Conservation (phyloP, 805 yeast species). For the Candida succiphila region DNA sequence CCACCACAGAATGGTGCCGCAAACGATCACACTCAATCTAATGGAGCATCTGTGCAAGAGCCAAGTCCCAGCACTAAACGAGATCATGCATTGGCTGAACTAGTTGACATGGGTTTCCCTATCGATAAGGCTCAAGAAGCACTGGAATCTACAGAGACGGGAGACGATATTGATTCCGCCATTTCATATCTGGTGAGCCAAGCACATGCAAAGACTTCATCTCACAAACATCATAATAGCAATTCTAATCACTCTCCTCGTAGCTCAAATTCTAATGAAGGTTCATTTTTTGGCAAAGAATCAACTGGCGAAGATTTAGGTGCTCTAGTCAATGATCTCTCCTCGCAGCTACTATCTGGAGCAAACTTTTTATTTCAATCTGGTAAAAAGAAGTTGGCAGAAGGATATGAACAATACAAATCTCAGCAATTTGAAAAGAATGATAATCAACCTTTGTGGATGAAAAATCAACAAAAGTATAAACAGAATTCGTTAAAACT, state of each 20-base stretch:
- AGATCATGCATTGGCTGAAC: conserved; percentile 52
- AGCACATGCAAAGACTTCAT: conserved; percentile 32
- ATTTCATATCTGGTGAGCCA: conserved; percentile 55
- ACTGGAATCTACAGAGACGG: conserved; percentile 36
- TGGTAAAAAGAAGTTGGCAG: conserved; percentile 50
- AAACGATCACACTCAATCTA: not conserved
- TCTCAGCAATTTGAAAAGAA: conserved; percentile 19
- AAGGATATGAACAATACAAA: conserved; percentile 52
- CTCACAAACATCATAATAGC: not conserved
- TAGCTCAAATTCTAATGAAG: not conserved
- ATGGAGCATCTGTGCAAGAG: not conserved
- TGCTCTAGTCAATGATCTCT: conserved; percentile 38
- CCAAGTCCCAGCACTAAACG: no score
- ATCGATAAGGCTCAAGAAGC: conserved; percentile 52
- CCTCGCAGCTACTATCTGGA: conserved; percentile 44
- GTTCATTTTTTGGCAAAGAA: no score
- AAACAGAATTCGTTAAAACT: conserved; percentile 26
- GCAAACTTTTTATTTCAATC: conserved; percentile 51
- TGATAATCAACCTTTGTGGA: conserved; percentile 58
- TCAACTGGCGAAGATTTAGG: conserved; percentile 26
- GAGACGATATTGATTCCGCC: conserved; percentile 54
- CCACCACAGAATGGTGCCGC: not conserved
- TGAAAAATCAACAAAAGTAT: conserved; percentile 47
- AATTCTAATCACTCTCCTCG: conserved; percentile 1
- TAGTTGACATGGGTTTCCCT: conserved; percentile 74